phyloP scores from a whole-genome alignment of 2,329 filamentous ascomycete species.

The Aspergillus ochraceoroseus region DNA sequence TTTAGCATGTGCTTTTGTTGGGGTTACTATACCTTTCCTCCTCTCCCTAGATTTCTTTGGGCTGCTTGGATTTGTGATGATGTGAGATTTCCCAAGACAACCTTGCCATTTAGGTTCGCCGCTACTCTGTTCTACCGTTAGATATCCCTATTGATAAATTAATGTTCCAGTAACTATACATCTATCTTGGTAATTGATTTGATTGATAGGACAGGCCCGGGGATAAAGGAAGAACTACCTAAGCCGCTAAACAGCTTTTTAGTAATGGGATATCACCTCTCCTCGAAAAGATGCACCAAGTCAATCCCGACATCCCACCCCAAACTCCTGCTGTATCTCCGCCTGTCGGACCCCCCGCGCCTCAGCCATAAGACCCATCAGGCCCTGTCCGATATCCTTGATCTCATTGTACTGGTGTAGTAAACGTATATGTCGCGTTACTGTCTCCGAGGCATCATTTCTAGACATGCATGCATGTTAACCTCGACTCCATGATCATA shows the following conservation, averaged over 20 bases:
- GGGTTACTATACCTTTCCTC: neutral
- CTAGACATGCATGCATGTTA: too few relatives aligned
- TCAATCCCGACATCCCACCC: constrained; percentile 38
- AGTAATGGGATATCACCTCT: too few relatives aligned
- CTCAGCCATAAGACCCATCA: constrained; percentile 65
- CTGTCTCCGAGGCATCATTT: constrained; percentile 48
- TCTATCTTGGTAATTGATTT: too few relatives aligned
- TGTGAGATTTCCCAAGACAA: constrained; percentile 3
- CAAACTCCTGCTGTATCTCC: constrained; percentile 41
- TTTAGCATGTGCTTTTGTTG: constrained; percentile 1
- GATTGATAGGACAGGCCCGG: too few relatives aligned
- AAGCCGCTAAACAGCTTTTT: too few relatives aligned
- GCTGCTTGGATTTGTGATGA: constrained; percentile 1
- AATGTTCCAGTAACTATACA: constrained; percentile 1
- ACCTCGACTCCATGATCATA: too few relatives aligned
- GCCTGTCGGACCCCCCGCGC: constrained; percentile 53
- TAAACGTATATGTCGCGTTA: constrained; percentile 59
- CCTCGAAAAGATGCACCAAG: neutral
- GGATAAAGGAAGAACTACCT: too few relatives aligned
- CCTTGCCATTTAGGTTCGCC: constrained; percentile 2
- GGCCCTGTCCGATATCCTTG: constrained; percentile 61
- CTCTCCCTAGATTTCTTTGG: constrained; percentile 3
- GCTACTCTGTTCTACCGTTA: constrained; percentile 7
- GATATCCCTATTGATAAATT: constrained; percentile 1
- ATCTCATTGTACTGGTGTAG: constrained; percentile 68